Evolutionary conservation across 73 alveolate genomes (phyloP).

Genomic region (Tetrahymena malaccensis): DNA sequence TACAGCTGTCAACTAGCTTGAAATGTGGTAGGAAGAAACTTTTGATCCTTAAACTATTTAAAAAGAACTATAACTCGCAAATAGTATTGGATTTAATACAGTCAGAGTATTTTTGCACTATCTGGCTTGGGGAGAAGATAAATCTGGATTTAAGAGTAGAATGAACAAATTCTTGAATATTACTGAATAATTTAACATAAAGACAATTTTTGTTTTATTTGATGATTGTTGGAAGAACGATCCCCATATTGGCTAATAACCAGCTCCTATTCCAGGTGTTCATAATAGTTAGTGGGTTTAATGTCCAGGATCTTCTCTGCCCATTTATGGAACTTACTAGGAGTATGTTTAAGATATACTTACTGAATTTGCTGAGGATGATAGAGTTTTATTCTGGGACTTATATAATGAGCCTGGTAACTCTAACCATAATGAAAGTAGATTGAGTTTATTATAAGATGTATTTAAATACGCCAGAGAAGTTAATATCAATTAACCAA

Average conservation of each 20-base stretch:
- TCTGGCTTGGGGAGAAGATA: conserved; percentile 29
- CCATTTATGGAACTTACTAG: background rate
- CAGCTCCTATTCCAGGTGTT: conserved; percentile 34
- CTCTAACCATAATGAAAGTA: background rate
- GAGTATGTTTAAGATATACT: conserved; percentile 9
- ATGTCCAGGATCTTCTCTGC: conserved; percentile 26
- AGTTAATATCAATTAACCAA: conserved; percentile 19
- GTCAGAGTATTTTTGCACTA: conserved; percentile 31
- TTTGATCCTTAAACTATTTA: conserved; percentile 26
- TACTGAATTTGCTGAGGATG: conserved; percentile 8
- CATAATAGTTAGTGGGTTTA: conserved; percentile 40
- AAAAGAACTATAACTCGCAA: conserved; percentile 20
- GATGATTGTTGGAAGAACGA: conserved; percentile 47
- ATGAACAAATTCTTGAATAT: conserved; percentile 12
- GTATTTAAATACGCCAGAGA: conserved; percentile 17
- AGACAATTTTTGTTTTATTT: conserved; percentile 28
- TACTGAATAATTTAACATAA: conserved; percentile 4
- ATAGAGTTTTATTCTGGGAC: conserved; percentile 26
- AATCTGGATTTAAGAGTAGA: background rate
- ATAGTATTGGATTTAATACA: conserved; percentile 13
- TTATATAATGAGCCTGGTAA: conserved; percentile 41
- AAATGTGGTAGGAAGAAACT: conserved; percentile 46
- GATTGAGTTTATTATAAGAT: background rate
- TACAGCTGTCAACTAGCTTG: conserved; percentile 34
- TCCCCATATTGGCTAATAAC: conserved; percentile 17